phyloP scores from a whole-genome alignment of 1,139 yeast genomes.

The Yarrowia galli region DNA sequence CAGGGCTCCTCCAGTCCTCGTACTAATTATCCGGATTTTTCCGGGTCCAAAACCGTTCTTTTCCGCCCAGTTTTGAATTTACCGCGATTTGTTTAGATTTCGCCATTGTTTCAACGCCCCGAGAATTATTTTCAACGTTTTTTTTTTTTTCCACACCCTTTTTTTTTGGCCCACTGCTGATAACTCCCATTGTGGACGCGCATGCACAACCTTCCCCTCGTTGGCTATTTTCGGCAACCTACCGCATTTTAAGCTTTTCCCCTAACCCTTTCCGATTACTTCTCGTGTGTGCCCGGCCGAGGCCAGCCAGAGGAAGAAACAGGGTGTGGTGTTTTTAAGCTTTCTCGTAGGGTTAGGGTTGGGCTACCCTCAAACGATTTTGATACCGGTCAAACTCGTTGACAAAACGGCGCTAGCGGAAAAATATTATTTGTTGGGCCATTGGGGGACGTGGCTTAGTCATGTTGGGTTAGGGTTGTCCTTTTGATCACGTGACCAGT shows the following conservation, averaged over 20 bases:
- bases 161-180: too few species aligned
- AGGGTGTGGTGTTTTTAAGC: not conserved
- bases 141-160: not conserved
- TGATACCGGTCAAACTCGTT: too few species aligned
- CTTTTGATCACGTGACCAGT: not conserved
- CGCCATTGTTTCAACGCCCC: not conserved
- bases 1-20: not conserved
- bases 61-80: not conserved
- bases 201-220: not conserved
- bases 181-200: not conserved
- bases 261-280: conserved; percentile 23
- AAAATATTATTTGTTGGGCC: not conserved
- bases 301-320: too few species aligned
- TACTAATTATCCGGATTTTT: conserved; percentile 2
- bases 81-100: not conserved
- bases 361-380: too few species aligned
- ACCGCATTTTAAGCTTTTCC: not conserved
- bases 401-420: not conserved
- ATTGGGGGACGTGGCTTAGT: not conserved
- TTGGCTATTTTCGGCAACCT: conserved; percentile 23
- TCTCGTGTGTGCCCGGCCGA: conserved; percentile 15
- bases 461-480: not conserved
- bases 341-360: not conserved
- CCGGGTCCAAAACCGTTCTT: not conserved
- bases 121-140: not conserved